Evolutionary conservation across 805 yeast species (phyloP), one percentile per base, ranked within the genome.

Genomic region (Cyberlindnera americana): DNA sequence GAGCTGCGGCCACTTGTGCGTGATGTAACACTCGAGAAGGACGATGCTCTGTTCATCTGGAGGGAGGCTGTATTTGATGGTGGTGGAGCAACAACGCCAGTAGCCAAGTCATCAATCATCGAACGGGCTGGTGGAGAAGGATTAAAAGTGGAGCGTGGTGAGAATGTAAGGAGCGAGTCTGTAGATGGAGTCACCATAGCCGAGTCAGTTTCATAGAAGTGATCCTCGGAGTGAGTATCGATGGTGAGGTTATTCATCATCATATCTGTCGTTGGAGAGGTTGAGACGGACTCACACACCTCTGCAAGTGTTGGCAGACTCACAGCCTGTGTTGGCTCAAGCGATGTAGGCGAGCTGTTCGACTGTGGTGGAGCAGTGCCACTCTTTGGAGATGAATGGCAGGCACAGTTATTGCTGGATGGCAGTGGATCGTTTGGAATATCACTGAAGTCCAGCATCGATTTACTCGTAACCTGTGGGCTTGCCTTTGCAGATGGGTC

Each of bases 361-460:
- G n/a, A n/a, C n/a, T n/a, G n/a, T n/a, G n/a, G n/a, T n/a, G n/a
- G n/a, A n/a, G n/a, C n/a, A n/a, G n/a, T n/a, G n/a, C n/a, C n/a
- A n/a, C n/a, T n/a, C n/a, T n/a, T n/a, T n/a, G n/a, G n/a, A n/a
- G n/a, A n/a, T n/a, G n/a, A n/a, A n/a, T n/a, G n/a, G n/a, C n/a
- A n/a, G n/a, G n/a, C n/a, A n/a, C n/a, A n/a, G 27, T 15, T 18
- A 5, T 17, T 10, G 29, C 11, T 29, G 29, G 27, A 8, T 13
- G 23, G 6, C n/a, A 19, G 23, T 33, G 37, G 33, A 4, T 19
- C 19, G 11, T 19, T 11, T 22, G 29, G 35, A 23, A 33, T 34
- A 7, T 11, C 33, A 10, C 33, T 25, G 21, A 53, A 38, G 35
- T 56, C 60, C 25, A 56, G 28, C 60, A 56, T 56, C 2, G 60